phyloP scores from a whole-genome alignment of 73 alveolate genomes.

The Paramecium tetraurelia region DNA sequence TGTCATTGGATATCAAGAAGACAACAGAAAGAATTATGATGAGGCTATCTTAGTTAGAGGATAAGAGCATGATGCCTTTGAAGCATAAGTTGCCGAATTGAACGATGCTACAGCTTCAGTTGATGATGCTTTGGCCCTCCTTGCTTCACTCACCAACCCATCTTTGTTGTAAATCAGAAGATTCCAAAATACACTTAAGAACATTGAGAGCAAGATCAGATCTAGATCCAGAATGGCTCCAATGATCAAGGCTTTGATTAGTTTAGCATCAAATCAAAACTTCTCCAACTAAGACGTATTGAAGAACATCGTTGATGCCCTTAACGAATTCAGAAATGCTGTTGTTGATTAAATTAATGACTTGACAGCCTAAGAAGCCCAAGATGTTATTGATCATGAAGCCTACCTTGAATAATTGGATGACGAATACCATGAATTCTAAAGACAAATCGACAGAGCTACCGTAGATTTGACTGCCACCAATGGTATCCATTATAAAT shows the following conservation, averaged over 20 bases:
- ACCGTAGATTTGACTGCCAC: slow-evolving; percentile 5
- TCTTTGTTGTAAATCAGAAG: background rate
- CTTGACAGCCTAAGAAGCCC: slow-evolving; percentile 38
- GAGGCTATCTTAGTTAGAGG: slow-evolving; percentile 41
- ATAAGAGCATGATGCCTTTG: slow-evolving; percentile 28
- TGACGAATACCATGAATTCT: slow-evolving; percentile 18
- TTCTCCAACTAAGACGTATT: background rate
- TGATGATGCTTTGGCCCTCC: slow-evolving; percentile 26
- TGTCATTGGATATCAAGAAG: slow-evolving; percentile 17
- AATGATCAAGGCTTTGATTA: slow-evolving; percentile 16
- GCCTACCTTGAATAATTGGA: slow-evolving; percentile 37
- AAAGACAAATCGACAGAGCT: slow-evolving; percentile 6
- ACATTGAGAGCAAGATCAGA: background rate
- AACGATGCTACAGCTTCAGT: slow-evolving; percentile 50
- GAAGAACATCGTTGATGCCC: slow-evolving; percentile 11
- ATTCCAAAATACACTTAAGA: slow-evolving; percentile 25
- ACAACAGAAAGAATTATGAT: slow-evolving; percentile 35
- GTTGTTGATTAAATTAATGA: slow-evolving; percentile 4
- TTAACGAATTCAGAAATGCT: slow-evolving; percentile 38
- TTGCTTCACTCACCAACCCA: background rate
- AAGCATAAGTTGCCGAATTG: slow-evolving; percentile 8
- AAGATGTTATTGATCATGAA: slow-evolving; percentile 37
- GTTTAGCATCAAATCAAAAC: slow-evolving; percentile 34
- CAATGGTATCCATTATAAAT: background rate
- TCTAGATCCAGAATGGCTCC: slow-evolving; percentile 42